A percentile compares a stretch with the other conserved stretches of the same genome.
Conservation (phyloP, 208 protist genomes). For the Naegleria fowleri region DNA sequence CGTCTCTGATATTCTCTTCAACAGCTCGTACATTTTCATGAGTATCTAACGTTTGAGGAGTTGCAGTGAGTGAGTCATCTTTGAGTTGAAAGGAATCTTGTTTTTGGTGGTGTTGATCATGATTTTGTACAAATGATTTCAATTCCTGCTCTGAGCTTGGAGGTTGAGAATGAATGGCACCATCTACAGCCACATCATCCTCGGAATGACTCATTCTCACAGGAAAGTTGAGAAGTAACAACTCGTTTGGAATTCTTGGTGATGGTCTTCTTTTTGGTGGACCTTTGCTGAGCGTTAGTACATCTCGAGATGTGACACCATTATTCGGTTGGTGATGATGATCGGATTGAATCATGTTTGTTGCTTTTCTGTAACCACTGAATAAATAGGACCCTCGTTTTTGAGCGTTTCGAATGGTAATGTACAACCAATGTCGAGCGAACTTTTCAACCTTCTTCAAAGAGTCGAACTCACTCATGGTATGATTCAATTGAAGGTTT, state of each 20-base stretch:
- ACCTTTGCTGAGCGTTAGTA: neutral
- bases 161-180: no score
- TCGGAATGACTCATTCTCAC: no score
- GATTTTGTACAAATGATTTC: no score
- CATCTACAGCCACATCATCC: no score
- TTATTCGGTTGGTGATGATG: neutral
- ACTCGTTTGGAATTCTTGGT: neutral
- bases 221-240: no score
- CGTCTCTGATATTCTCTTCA: no score
- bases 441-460: neutral
- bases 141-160: no score
- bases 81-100: no score
- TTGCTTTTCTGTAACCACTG: neutral
- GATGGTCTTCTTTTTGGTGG: neutral
- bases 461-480: neutral
- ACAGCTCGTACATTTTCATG: no score
- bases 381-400: neutral
- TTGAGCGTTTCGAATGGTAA: neutral
- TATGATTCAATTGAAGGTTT: neutral
- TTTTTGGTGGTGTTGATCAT: no score
- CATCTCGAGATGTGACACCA: neutral
- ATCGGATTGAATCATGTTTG: neutral
- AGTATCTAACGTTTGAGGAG: no score
- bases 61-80: no score
- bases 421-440: neutral